Conservation (phyloP, 75 land plant species). For the Ceratopteris richardii region DNA sequence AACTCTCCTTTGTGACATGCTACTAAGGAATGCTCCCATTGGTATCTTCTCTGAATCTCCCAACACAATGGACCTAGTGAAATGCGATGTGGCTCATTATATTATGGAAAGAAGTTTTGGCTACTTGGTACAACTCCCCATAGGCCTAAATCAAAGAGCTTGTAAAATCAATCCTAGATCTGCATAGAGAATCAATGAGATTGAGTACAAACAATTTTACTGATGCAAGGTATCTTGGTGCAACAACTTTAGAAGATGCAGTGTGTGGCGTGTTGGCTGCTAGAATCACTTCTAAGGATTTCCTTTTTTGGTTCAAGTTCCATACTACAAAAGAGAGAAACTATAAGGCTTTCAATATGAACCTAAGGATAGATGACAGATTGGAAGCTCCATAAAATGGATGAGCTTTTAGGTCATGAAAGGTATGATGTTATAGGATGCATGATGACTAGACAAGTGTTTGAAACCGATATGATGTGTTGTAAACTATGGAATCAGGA, state of each 20-base stretch:
- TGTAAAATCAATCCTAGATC: conserved; percentile 69
- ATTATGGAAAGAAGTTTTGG: conserved; percentile 64
- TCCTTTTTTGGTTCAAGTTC: conserved; percentile 97
- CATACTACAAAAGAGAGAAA: conserved; percentile 95
- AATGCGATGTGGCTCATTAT: conserved; percentile 93
- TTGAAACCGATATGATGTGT: conserved; percentile 52
- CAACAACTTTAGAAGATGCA: conserved; percentile 76
- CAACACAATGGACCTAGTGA: conserved; percentile 91
- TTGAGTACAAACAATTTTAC: conserved; percentile 89
- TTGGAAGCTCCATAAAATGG: conserved; percentile 68
- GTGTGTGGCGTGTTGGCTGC: conserved; percentile 99
- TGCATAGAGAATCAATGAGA: conserved; percentile 87
- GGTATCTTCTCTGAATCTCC: conserved; percentile 95
- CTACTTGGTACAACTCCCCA: conserved; percentile 78
- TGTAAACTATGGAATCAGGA: conserved; percentile 85
- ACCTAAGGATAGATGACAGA: conserved; percentile 68
- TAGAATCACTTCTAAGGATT: conserved; percentile 70
- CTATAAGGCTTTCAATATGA: conserved; percentile 98
- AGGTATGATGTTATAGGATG: conserved; percentile 72
- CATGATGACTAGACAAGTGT: conserved; percentile 86
- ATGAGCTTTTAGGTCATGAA: conserved; percentile 82
- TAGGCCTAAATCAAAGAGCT: conserved; percentile 83
- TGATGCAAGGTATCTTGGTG: conserved; percentile 93
- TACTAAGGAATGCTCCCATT: conserved; percentile 86
- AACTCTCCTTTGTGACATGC: conserved; percentile 93